Conservation (phyloP, 2,329 filamentous ascomycete species). For the Pochonia chlamydosporia region DNA sequence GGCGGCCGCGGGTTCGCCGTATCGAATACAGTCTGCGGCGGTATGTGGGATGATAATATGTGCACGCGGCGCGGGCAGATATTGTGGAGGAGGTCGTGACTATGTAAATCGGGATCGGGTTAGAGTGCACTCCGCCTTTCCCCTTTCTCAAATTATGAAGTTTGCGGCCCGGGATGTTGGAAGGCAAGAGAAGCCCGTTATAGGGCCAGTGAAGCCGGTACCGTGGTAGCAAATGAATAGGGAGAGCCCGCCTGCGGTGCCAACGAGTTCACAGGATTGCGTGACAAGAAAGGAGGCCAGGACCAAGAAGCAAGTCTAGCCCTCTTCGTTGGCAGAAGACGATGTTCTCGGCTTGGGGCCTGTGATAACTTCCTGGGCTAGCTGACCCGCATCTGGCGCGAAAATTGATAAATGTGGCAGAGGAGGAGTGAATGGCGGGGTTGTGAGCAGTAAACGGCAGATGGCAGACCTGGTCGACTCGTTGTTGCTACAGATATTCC, state of each 20-base stretch:
- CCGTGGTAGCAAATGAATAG: not conserved
- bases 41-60: too few relatives aligned
- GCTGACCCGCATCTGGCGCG: not conserved
- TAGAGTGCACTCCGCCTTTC: not conserved
- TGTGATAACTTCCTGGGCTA: not conserved
- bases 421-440: constrained; percentile 5
- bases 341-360: constrained; percentile 3
- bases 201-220: not conserved
- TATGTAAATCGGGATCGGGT: too few relatives aligned
- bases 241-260: not conserved
- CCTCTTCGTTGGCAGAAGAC: not conserved
- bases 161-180: not conserved
- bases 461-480: constrained; percentile 4
- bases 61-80: too few relatives aligned
- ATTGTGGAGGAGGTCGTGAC: too few relatives aligned
- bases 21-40: too few relatives aligned
- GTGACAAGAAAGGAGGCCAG: not conserved
- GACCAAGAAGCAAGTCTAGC: not conserved
- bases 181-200: not conserved
- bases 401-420: not conserved
- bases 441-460: not conserved
- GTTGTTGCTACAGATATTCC: constrained; percentile 5
- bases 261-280: not conserved
- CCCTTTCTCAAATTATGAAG: not conserved
- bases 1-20: too few relatives aligned